phyloP scores from a whole-genome alignment of 148 eudicot genomes.

The Rhododendron mucronatum region DNA sequence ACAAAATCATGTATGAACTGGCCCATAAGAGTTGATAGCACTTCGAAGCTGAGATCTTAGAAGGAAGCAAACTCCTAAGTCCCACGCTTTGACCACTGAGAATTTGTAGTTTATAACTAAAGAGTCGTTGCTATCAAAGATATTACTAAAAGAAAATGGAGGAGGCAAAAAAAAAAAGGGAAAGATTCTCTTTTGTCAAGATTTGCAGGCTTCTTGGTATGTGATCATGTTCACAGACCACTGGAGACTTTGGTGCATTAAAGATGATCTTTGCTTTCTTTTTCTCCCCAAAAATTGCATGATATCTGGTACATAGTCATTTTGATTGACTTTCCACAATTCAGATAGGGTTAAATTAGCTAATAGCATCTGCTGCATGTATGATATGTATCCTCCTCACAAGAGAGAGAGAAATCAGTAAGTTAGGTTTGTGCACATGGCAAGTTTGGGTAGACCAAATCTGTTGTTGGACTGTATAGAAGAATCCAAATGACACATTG shows the following conservation, averaged over 20 bases:
- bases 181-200: conserved; percentile 1
- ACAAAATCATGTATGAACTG: no score
- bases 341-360: neutral
- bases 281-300: neutral
- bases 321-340: neutral
- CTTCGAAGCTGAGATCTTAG: neutral
- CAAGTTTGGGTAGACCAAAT: neutral
- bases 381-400: neutral
- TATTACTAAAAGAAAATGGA: neutral
- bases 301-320: neutral
- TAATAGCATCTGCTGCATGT: neutral
- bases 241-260: neutral
- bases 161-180: neutral
- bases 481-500: neutral
- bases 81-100: neutral
- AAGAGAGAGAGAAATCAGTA: neutral
- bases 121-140: conserved; percentile 26
- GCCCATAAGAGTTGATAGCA: neutral
- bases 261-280: neutral
- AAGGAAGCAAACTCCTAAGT: neutral
- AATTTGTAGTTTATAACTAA: neutral
- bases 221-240: neutral
- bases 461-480: neutral
- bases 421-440: neutral
- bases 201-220: neutral